Percentiles rank a stretch among this genome's conserved stretches.
phyloP scores from a whole-genome alignment of 306 rosid genomes.

The Cucumis sativus region DNA sequence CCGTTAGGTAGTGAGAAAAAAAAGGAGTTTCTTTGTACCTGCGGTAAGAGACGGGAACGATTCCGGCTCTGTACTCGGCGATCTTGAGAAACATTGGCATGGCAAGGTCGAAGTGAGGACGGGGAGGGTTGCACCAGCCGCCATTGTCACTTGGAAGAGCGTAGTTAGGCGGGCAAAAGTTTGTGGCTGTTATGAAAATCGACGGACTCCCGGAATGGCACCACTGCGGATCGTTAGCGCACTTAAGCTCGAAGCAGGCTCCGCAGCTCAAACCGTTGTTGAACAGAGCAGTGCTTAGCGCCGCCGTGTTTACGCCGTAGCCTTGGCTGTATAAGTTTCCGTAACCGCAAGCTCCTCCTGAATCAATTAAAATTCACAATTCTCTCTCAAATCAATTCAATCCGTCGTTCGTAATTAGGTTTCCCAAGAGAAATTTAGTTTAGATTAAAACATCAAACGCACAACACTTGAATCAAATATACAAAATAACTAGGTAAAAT shows the following conservation, averaged over 20 bases:
- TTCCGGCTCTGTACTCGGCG: slow-evolving; percentile 78
- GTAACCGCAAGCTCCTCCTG: slow-evolving; percentile 88
- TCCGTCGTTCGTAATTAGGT: background rate
- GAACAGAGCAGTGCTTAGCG: slow-evolving; percentile 71
- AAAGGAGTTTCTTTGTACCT: slow-evolving; percentile 22
- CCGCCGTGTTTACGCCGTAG: slow-evolving; percentile 76
- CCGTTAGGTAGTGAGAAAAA: background rate
- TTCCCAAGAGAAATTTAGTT: background rate
- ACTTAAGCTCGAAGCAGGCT: slow-evolving; percentile 69
- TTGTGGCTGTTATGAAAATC: slow-evolving; percentile 61
- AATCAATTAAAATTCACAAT: background rate
- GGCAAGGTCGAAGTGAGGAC: slow-evolving; percentile 77
- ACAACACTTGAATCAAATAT: background rate
- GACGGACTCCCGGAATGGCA: slow-evolving; percentile 78
- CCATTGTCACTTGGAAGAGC: slow-evolving; percentile 64
- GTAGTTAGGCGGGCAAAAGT: slow-evolving; percentile 58
- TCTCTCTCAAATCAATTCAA: background rate
- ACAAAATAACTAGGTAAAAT: background rate
- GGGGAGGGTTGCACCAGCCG: slow-evolving; percentile 91
- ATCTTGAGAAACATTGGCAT: slow-evolving; percentile 84
- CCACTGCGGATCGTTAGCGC: slow-evolving; percentile 46
- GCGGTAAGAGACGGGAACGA: slow-evolving; percentile 73
- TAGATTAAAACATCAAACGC: background rate
- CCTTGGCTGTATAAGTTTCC: slow-evolving; percentile 80
- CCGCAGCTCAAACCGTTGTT: slow-evolving; percentile 74